Conservation (phyloP, 805 yeast species). For the Osmozyma mogii region DNA sequence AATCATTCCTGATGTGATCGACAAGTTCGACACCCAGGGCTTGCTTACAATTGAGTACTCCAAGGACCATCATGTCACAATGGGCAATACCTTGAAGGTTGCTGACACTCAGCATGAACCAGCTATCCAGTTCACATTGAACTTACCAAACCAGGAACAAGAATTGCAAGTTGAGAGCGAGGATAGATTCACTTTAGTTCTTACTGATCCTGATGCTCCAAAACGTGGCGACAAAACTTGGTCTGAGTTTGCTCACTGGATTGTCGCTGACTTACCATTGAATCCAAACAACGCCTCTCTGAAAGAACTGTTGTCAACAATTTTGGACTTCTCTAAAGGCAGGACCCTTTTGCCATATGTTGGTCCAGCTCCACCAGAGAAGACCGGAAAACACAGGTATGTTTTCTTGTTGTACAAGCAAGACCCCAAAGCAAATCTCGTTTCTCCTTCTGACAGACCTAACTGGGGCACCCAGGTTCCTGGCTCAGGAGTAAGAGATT, state of each 20-base stretch:
- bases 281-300: constrained; percentile 19
- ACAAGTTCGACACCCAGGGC: constrained; percentile 42
- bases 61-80: constrained; percentile 54
- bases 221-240: constrained; percentile 72
- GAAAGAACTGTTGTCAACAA: constrained; percentile 19
- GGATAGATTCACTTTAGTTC: constrained; percentile 61
- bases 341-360: constrained; percentile 45
- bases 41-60: constrained; percentile 55
- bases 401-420: constrained; percentile 71
- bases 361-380: constrained; percentile 89
- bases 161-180: constrained; percentile 34
- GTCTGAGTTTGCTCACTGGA: constrained; percentile 82
- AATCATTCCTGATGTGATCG: constrained; percentile 46
- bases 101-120: constrained; percentile 66
- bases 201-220: constrained; percentile 96
- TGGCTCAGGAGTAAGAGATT: constrained; percentile 68
- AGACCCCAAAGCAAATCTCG: constrained; percentile 35
- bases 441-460: constrained; percentile 48
- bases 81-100: constrained; percentile 68
- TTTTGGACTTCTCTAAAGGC: constrained; percentile 29
- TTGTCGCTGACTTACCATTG: constrained; percentile 47
- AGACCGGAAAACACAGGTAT: constrained; percentile 83
- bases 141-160: constrained; percentile 35
- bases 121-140: constrained; percentile 54
- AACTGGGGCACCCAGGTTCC: constrained; percentile 86